Conservation (phyloP, 805 yeast genomes). For the Metschnikowia colocasiae region DNA sequence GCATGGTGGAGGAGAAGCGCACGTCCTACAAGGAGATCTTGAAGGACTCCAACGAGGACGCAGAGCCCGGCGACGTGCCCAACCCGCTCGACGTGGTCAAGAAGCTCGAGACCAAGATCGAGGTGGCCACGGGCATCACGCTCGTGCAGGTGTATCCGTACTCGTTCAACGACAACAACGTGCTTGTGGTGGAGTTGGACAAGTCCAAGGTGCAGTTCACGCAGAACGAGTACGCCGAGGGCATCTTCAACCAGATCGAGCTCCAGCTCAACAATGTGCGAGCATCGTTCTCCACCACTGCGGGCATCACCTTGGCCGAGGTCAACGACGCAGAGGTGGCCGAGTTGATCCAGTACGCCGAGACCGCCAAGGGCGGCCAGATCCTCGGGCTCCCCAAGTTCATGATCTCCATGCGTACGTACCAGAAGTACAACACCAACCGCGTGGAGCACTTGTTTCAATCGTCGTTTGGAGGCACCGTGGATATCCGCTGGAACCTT, state of each 20-base stretch:
- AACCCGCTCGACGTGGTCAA: constrained; percentile 27
- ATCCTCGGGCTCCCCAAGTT: constrained; percentile 79
- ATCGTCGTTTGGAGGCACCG: constrained; percentile 82
- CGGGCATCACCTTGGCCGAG: constrained; percentile 48
- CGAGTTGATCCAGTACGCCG: constrained; percentile 54
- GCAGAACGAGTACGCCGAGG: constrained; percentile 43
- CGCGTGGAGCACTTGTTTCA: constrained; percentile 63
- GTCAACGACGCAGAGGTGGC: constrained; percentile 45
- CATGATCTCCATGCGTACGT: constrained; percentile 69
- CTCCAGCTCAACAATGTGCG: constrained; percentile 59
- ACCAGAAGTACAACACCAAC: constrained; percentile 52
- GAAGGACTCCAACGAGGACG: constrained; percentile 47
- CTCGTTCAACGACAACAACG: constrained; percentile 73
- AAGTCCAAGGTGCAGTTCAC: constrained; percentile 51
- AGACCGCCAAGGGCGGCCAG: constrained; percentile 68
- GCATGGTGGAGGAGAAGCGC: constrained; percentile 71
- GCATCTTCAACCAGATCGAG: constrained; percentile 54
- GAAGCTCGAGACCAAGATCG: constrained; percentile 63
- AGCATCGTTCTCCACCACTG: constrained; percentile 64
- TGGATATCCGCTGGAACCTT: constrained; percentile 89
- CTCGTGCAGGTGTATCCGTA: constrained; percentile 76
- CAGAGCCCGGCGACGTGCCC: background rate
- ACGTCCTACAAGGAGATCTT: constrained; percentile 74
- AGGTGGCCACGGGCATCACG: constrained; percentile 54
- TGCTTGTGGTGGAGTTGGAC: constrained; percentile 58